Evolutionary conservation across 768 basidiomycete genomes (phyloP), one percentile per base, ranked within the genome.

Genomic region (Naganishia vaughanmartiniae): DNA sequence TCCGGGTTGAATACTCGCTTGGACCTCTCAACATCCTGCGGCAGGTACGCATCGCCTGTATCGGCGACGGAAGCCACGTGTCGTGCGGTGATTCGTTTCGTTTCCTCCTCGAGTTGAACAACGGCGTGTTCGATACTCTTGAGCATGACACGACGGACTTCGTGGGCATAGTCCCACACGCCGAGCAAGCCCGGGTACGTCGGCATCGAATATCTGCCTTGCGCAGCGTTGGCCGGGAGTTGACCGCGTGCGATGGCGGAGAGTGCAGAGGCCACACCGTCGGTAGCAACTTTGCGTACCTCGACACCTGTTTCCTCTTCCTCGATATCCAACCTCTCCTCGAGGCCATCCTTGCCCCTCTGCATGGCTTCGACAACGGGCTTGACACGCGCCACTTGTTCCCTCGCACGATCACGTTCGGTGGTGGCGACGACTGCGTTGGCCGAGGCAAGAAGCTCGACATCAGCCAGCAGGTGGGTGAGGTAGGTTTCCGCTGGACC

Each of bases 401-500:
- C 85, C 71, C 84, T 85, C 4, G 93, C 93, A 14, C 85, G 85
- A 42, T 88, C 85, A 24, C 89, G 84, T 81, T 97, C 93, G 19
- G 85, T 78, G 69, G 89, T 85, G 1, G 96, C 93, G n/a, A 92
- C 87, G 71, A 93, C 87, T 34, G 88, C 86, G 77, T 99, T 99
- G 72, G 92, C 87, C 14, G 87, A 84, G 4, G 90, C 90, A 70
- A 99, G 87, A 30, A 96, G 83, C 73, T 93, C 91, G 60, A 99
- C 84, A 79, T 99, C 95, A 60, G 88, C 84, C 71, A 99, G 86
- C n/a, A 98, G 85, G 77, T 95, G 89, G 74, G 86, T 86, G 63
- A 99, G 86, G 82, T 95, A 99, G 17, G 92, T 95, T 71, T 90
- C 87, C 15, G 89, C 93, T 19, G 96, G 96, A 28, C 90, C 88